Conservation (phyloP, 116 monocot species). For the Trichopus zeylanicus region DNA sequence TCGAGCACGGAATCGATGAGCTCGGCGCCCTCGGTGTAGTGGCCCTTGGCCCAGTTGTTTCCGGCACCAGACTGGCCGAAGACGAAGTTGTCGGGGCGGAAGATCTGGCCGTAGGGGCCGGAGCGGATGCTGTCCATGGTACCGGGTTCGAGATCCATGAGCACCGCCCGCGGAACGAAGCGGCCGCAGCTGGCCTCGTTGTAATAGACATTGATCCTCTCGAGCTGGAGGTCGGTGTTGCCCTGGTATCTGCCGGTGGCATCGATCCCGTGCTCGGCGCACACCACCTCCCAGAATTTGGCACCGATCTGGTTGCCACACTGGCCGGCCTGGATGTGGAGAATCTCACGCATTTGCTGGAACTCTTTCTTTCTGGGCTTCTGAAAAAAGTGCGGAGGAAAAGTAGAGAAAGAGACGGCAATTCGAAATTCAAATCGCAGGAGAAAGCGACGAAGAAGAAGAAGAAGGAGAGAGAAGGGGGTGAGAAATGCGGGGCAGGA, state of each 20-base stretch:
- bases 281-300: slow-evolving; percentile 45
- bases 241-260: slow-evolving; percentile 26
- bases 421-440: too few relatives aligned
- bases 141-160: slow-evolving; percentile 50
- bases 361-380: neutral
- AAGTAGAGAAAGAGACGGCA: neutral
- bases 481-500: too few relatives aligned
- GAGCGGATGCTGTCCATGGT: slow-evolving; percentile 58
- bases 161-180: slow-evolving; percentile 38
- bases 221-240: slow-evolving; percentile 27
- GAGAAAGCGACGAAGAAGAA: too few relatives aligned
- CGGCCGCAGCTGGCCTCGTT: slow-evolving; percentile 38
- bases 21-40: slow-evolving; percentile 27
- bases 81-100: slow-evolving; percentile 44
- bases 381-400: neutral
- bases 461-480: too few relatives aligned
- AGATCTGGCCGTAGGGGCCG: slow-evolving; percentile 45
- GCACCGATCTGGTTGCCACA: slow-evolving; percentile 49
- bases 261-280: slow-evolving; percentile 42
- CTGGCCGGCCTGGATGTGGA: slow-evolving; percentile 38
- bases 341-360: slow-evolving; percentile 29
- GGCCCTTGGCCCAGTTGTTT: slow-evolving; percentile 35
- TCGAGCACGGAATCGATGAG: slow-evolving; percentile 75
- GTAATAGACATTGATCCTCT: slow-evolving; percentile 44
- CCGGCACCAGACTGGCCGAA: slow-evolving; percentile 47